Base-by-base conservation (phyloP, 441 rosid species). In the Pelargonium exstipulatum region DNA sequence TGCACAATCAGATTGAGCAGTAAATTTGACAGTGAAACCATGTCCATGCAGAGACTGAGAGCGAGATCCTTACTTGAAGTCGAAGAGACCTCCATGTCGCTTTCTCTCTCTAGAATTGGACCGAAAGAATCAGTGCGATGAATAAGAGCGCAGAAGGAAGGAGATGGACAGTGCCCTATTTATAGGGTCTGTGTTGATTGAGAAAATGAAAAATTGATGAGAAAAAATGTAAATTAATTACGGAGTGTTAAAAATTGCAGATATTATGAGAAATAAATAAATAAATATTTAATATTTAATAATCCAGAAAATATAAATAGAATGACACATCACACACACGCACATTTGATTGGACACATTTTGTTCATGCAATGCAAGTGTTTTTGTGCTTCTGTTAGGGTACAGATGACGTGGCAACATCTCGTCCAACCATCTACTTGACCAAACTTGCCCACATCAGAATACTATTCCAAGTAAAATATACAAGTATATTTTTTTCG, bases 111-210 rank as follows among this genome's bases (percentile, higher is more conserved):
- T 49, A 4, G 37, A 32, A 32, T 32, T 32, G 37, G 37, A 12
- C 55, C 14, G 55, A n/a, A n/a, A n/a, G 16, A 49, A 49, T 49
- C 55, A n/a, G 16, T 49, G 55, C 55, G 55, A 49, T 49, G 55
- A 49, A 18, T 49, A 17, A 12, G 55, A 49, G 17, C 14, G 16
- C n/a, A 14, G n/a, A 49, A 13, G 16, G 16, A n/a, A 13, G 5
- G 17, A 49, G 5, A 14, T 4, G 55, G 55, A 49, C 55, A 49
- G 55, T n/a, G 17, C 55, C 4, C 16, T 49, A 49, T 49, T 49
- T 49, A 12, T 49, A 12, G 55, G n/a, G 55, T 49, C 16, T n/a
- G 55, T 14, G 16, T 49, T 49, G 55, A 49, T 18, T n/a, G 55
- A 14, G 12, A n/a, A 48, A 12, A 14, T 14, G 55, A 49, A 49